phyloP scores from a whole-genome alignment of 257 asterid genomes.

The Perilla frutescens region DNA sequence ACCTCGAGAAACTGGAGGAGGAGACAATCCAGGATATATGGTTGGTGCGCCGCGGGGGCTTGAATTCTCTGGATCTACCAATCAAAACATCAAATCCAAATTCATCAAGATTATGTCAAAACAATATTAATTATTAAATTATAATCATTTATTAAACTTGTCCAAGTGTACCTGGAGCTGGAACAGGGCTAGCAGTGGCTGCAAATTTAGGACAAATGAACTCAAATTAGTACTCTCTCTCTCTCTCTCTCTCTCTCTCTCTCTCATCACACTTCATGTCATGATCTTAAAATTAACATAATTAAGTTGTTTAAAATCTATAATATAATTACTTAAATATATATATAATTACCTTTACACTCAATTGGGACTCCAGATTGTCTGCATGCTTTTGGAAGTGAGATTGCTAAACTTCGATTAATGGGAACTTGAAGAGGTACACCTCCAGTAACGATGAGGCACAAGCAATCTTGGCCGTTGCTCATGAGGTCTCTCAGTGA shows the following conservation, averaged over 20 bases:
- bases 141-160: neutral
- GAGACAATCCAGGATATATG: constrained; percentile 37
- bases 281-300: no score
- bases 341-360: constrained; percentile 69
- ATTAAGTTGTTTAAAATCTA: neutral
- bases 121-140: neutral
- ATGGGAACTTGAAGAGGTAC: constrained; percentile 62
- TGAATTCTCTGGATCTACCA: constrained; percentile 41
- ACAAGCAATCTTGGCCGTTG: constrained; percentile 57
- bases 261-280: no score
- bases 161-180: constrained; percentile 63
- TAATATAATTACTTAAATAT: constrained; percentile 40
- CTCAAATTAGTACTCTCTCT: neutral
- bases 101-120: neutral
- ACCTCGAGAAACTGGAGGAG: constrained; percentile 47
- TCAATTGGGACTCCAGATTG: constrained; percentile 69
- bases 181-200: constrained; percentile 60
- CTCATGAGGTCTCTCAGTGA: constrained; percentile 49
- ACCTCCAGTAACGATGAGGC: constrained; percentile 54
- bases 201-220: constrained; percentile 18
- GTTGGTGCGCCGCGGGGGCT: constrained; percentile 30
- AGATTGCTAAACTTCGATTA: constrained; percentile 56
- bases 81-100: constrained; percentile 16
- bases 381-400: constrained; percentile 74
- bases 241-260: neutral